Base-by-base conservation (phyloP, 169 alveolate genomes). In the Cryptosporidium tyzzeri region DNA sequence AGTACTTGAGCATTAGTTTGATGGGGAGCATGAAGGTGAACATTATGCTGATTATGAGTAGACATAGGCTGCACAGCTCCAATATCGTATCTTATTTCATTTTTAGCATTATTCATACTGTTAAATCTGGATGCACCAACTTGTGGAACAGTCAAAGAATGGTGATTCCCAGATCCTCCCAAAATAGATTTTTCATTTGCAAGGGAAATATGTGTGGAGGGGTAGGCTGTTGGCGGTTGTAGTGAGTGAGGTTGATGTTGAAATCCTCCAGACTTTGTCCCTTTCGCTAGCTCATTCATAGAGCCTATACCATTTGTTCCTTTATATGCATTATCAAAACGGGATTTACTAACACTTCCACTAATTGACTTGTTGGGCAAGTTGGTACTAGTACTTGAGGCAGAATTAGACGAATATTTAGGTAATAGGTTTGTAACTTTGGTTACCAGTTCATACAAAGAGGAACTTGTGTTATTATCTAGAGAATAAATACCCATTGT, bases 361-460 rank as follows among this genome's bases (percentile, higher is more conserved):
- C 37, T 44, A 70, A 21, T 44, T 26, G 71, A 21, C 23, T 59
- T 80, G 45, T 16, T 80, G 31, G 31, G 23, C 12, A 68, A 58
- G 62, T 55, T 37, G 2, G 16, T n/a, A 23, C 4, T 80, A 9
- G 18, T 33, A 33, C 3, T 37, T 18, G 59, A 62, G 23, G 6
- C 23, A 18, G 84, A 12, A 29, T 44, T 70, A 8, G 62, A 31
- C 37, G 86, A 50, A 59, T 53, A 73, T 21, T 73, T 73, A 31
- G 86, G 86, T 4, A 73, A 50, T 14, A 53, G 33, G 55, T 55
- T 50, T 31, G 86, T 73, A 37, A 73, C 37, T 41, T 73, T 73
- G n/a, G 86, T 73, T 10, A 73, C 70, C n/a, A 80, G 26, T 48
- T 80, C 89, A 26, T 62, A 59, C 23, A 80, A 29, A 26, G 89